phyloP scores from a whole-genome alignment of 2,329 filamentous ascomycete species.

The Trichoderma afroharzianum region DNA sequence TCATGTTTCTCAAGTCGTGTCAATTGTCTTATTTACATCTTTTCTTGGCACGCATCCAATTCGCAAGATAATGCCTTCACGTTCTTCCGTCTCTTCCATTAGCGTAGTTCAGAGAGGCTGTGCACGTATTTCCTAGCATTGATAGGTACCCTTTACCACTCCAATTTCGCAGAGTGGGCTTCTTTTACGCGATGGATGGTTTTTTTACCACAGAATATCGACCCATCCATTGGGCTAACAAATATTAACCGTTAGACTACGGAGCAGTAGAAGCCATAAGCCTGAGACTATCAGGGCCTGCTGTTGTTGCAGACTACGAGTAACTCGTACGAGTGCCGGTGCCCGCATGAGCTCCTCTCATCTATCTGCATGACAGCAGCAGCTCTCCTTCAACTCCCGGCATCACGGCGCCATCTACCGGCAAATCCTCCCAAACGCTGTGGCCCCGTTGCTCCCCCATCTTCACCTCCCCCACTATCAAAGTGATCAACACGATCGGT shows the following conservation, averaged over 20 bases:
- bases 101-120: not conserved
- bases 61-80: not conserved
- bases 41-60: not conserved
- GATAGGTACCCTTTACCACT: not conserved
- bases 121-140: not conserved
- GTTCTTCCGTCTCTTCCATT: not conserved
- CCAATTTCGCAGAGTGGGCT: slow-evolving; percentile 4
- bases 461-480: slow-evolving; percentile 7
- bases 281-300: not conserved
- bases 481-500: slow-evolving; percentile 14
- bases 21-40: not conserved
- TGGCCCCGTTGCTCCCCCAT: slow-evolving; percentile 3
- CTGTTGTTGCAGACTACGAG: not conserved
- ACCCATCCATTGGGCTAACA: not conserved
- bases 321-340: not conserved
- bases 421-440: not conserved
- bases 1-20: not conserved
- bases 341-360: not conserved
- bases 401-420: not conserved
- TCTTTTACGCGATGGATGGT: not conserved
- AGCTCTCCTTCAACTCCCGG: not conserved
- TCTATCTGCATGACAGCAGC: not conserved
- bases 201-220: not conserved
- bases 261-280: not conserved
- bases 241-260: not conserved